Base-by-base conservation (phyloP, 306 rosid genomes). In the Cyamopsis tetragonoloba region DNA sequence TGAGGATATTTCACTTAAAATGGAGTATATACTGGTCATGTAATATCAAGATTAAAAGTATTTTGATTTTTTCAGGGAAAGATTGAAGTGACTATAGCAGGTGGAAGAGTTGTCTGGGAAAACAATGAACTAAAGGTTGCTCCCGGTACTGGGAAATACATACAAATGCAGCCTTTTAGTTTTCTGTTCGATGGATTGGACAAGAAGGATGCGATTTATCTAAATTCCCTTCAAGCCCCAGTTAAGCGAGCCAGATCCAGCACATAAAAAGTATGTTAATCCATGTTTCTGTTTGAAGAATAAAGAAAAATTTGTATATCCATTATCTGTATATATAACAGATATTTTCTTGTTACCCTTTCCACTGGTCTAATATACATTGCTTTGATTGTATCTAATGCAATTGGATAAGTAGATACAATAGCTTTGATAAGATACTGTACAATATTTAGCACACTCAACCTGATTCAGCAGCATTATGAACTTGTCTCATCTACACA, bases 51-150 rank as follows among this genome's bases (percentile, higher is more conserved):
- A 64, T 62, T 73, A 44, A 61, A 46, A 72, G 27, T 44, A 1
- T 10, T 14, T 14, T 20, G 5, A 4, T 7, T 30, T 51, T 55
- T 66, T 27, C 84, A 92, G 98, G 98, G 98, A 23, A 92, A 89
- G 73, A 73, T 92, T 70, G 98, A 89, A 84, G 98, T 89, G 57
- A 89, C 98, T 57, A 81, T 92, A 71, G 72, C 93, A 44, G 88
- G 96, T 65, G 98, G 98, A 84, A 81, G 85, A 86, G 66, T 92
- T 72, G 98, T 89, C 56, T 92, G 98, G 98, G 84, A 89, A 84
- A 87, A 89, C 35, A 69, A 87, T 72, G 84, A 87, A 75, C 83
- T 92, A 62, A 87, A 80, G 73, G 86, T 86, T 41, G 80, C 73
- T 80, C 89, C 96, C 14, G 96, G 91, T 34, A 76, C 83, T 34